Percentiles rank a stretch among this genome's conserved stretches.
Conservation (phyloP, 192 early-diverging fungal species). For the Coemansia sp. region DNA sequence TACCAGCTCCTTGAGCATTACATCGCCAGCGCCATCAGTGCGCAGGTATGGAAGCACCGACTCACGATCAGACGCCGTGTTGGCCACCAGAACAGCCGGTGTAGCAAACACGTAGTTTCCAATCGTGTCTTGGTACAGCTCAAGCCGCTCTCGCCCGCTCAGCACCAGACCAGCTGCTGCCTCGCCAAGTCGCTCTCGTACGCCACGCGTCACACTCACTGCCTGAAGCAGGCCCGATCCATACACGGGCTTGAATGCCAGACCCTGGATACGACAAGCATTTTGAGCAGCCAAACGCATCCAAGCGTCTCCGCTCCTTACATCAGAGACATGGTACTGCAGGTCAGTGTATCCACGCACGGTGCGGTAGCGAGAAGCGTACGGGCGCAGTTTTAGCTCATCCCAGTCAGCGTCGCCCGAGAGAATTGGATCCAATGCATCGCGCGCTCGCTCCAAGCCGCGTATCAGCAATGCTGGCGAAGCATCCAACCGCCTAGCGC, state of each 20-base stretch:
- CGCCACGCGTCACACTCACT: slow-evolving; percentile 5
- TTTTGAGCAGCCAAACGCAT: slow-evolving; percentile 29
- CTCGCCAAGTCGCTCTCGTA: slow-evolving; percentile 13
- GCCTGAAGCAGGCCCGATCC: slow-evolving; percentile 16
- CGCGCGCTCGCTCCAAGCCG: slow-evolving; percentile 14
- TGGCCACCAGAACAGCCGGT: slow-evolving; percentile 35
- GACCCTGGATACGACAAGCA: slow-evolving; percentile 14
- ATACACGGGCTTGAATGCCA: slow-evolving; percentile 19
- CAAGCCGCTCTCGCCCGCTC: slow-evolving; percentile 44
- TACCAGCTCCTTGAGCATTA: slow-evolving; percentile 15
- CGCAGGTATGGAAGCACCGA: slow-evolving; percentile 37
- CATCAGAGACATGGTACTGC: neutral
- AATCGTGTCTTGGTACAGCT: slow-evolving; percentile 8
- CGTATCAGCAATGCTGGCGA: slow-evolving; percentile 16
- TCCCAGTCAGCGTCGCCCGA: slow-evolving; percentile 21
- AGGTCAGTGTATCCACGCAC: slow-evolving; percentile 6
- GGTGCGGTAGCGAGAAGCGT: slow-evolving; percentile 4
- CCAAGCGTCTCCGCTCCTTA: slow-evolving; percentile 25
- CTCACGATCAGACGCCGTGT: slow-evolving; percentile 17
- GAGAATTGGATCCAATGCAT: slow-evolving; percentile 17
- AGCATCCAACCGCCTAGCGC: slow-evolving; percentile 25
- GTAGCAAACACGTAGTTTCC: slow-evolving; percentile 42
- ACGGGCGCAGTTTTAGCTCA: slow-evolving; percentile 36
- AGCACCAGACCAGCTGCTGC: slow-evolving; percentile 63
- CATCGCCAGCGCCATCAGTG: neutral